Conservation (phyloP, 2,329 filamentous ascomycete species). For the Monilinia laxa region DNA sequence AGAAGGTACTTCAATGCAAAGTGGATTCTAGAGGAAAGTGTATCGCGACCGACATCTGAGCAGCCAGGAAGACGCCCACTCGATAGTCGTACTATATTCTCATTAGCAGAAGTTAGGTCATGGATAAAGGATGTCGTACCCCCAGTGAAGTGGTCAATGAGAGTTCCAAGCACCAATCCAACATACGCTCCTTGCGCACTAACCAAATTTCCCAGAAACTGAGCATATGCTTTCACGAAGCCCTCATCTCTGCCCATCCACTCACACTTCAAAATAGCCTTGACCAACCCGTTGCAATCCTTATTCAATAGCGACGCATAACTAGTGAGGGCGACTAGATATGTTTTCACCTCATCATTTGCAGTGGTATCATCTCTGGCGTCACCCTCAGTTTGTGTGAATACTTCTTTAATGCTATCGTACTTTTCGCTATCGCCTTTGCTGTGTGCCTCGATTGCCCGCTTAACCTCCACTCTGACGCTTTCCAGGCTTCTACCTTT, state of each 20-base stretch:
- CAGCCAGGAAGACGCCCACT: constrained; percentile 44
- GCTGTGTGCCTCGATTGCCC: constrained; percentile 53
- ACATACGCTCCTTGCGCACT: constrained; percentile 82
- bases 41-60: constrained; percentile 59
- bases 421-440: constrained; percentile 60
- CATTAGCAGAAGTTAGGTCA: constrained; percentile 44
- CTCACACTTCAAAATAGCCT: constrained; percentile 57
- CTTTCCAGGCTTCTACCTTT: constrained; percentile 34
- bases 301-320: constrained; percentile 60
- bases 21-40: constrained; percentile 72
- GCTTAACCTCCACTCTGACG: constrained; percentile 39
- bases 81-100: constrained; percentile 41
- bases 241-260: constrained; percentile 65
- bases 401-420: constrained; percentile 59
- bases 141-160: constrained; percentile 74
- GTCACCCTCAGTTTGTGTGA: constrained; percentile 38
- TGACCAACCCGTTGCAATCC: constrained; percentile 59
- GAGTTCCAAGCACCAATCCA: constrained; percentile 70
- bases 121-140: constrained; percentile 39
- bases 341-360: constrained; percentile 51
- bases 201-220: constrained; percentile 69
- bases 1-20: constrained; percentile 73
- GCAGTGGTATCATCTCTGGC: constrained; percentile 31
- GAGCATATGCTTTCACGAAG: constrained; percentile 66
- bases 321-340: constrained; percentile 62